Base-by-base conservation (phyloP, 495 filamentous ascomycete genomes). In the Penicillium subrubescens region DNA sequence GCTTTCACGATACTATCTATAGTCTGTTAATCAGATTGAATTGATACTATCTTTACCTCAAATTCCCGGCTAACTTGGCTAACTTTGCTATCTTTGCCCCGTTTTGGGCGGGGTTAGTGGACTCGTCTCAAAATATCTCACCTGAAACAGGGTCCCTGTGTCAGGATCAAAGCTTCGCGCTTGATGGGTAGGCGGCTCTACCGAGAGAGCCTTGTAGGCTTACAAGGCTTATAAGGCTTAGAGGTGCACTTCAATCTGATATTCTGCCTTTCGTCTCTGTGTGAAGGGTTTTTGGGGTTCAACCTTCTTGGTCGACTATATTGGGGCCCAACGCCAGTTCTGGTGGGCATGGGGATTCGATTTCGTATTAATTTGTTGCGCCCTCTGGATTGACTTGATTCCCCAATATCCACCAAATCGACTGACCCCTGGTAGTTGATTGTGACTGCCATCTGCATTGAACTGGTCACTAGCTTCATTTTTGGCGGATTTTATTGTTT, bases 111-210 rank as follows among this genome's bases (percentile, higher is more conserved):
- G 27, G 56, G 19, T 56, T 59, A 2, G 60, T 50, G 11, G 44
- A 48, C 44, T 48, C 43, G 25, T 50, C 69, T 66, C 64, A 68
- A 63, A 66, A 64, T 65, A 71, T 59, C 63, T 37, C 31, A 60
- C 57, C 34, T 70, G 71, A 73, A 72, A 72, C 71, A 66, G 58
- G 65, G 67, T 64, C 62, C 64, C 34, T 63, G 59, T 67, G 66
- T 60, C 66, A 59, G 62, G 53, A 27, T 10, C 21, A 52, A 66
- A 67, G 68, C 66, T 69, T 73, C 61, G 61, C 37, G 64, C 58
- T 10, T 44, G 48, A 66, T 62, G 51, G 25, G 27, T 14, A 54
- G 51, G 51, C 27, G 51, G 51, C 51, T 54, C 51, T 54, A 51
- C 46, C 29, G 51, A 31, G 14, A 54, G 51, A 54, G 31, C 51